A percentile compares a stretch with the other conserved stretches of the same genome.
Conservation (phyloP, 2,329 filamentous ascomycete species). For the Ramichloridium luteum region DNA sequence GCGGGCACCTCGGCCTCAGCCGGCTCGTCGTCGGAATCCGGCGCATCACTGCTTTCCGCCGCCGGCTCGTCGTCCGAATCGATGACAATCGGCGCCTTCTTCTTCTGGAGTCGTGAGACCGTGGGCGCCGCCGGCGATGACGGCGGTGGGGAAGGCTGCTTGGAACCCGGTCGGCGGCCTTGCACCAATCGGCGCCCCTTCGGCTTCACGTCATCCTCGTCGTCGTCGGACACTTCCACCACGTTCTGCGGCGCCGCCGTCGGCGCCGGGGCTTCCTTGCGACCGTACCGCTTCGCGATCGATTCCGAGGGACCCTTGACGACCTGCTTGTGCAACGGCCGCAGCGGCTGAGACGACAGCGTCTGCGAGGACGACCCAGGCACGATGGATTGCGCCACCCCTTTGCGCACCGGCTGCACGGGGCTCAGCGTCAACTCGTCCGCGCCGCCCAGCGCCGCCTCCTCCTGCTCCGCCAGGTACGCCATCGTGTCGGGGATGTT, state of each 20-base stretch:
- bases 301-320: conserved; percentile 42
- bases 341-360: conserved; percentile 12
- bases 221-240: conserved; percentile 15
- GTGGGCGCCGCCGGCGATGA: not conserved
- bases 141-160: conserved; percentile 10
- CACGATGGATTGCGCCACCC: conserved; percentile 14
- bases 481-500: conserved; percentile 45
- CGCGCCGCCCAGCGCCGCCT: conserved; percentile 15
- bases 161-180: conserved; percentile 31
- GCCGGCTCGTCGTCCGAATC: conserved; percentile 33
- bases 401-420: conserved; percentile 11
- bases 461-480: conserved; percentile 31
- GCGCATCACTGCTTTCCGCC: conserved; percentile 27
- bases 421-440: conserved; percentile 20
- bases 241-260: conserved; percentile 11
- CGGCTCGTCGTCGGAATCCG: conserved; percentile 15
- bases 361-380: conserved; percentile 7
- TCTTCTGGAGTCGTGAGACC: conserved; percentile 9
- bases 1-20: conserved; percentile 14
- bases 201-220: conserved; percentile 19
- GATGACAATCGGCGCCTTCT: conserved; percentile 21
- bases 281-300: conserved; percentile 35
- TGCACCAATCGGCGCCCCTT: conserved; percentile 34
- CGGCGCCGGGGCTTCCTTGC: conserved; percentile 1
- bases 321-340: conserved; percentile 41